A percentile compares a stretch with the other conserved stretches of the same genome.
Evolutionary conservation across 192 early-diverging fungal genomes (phyloP).

Genomic region (Backusella tuberculispora): DNA sequence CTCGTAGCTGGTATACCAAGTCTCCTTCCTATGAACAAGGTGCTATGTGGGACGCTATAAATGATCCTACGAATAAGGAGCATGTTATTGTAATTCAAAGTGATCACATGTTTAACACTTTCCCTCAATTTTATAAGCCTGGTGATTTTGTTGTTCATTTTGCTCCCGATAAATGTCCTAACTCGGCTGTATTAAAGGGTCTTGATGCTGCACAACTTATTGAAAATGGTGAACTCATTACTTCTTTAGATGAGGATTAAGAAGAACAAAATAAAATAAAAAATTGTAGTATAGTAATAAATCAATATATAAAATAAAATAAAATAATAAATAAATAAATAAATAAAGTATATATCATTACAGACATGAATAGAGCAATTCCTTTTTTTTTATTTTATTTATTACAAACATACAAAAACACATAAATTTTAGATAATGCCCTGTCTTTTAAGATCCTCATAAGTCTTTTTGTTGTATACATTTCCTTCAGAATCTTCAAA

Average conservation of each 20-base stretch:
- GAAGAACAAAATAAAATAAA: background rate
- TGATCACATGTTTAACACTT: constrained; percentile 62
- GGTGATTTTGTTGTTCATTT: constrained; percentile 66
- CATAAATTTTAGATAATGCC: constrained; percentile 64
- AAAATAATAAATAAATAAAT: too few species aligned
- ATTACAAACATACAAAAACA: too few species aligned
- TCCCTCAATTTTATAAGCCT: constrained; percentile 46
- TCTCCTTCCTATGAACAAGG: constrained; percentile 53
- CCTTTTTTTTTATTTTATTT: too few species aligned
- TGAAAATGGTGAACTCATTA: constrained; percentile 19
- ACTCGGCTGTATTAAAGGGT: constrained; percentile 47
- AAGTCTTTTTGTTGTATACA: constrained; percentile 88
- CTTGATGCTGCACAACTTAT: constrained; percentile 45
- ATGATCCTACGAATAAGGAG: constrained; percentile 32
- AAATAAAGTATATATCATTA: too few species aligned
- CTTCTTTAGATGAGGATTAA: constrained; percentile 16
- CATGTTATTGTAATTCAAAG: constrained; percentile 42
- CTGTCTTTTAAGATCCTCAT: constrained; percentile 82
- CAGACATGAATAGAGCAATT: too few species aligned
- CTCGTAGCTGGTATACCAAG: constrained; percentile 41
- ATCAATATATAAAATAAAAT: too few species aligned
- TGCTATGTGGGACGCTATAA: constrained; percentile 63
- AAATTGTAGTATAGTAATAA: constrained; percentile 6
- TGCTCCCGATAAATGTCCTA: constrained; percentile 59
- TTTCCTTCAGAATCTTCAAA: constrained; percentile 85